Base-by-base conservation (phyloP, 306 rosid genomes). In the Glycine latifolia region DNA sequence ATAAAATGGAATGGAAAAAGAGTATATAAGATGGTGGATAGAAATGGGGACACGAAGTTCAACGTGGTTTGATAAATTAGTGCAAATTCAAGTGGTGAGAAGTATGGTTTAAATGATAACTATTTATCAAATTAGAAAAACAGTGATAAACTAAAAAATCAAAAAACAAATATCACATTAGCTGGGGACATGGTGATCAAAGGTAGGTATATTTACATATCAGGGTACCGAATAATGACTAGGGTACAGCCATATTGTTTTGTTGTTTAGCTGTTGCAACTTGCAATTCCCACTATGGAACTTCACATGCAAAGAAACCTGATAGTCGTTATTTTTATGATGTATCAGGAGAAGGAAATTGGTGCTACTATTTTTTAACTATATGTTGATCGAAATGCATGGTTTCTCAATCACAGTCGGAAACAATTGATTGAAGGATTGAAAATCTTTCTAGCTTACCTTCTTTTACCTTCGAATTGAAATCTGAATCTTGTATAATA, bases 231-330 rank as follows among this genome's bases (percentile, higher is more conserved):
- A 66, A 66, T 41, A 41, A 67, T 16, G 50, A 67, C 3, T 10
- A 65, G 5, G 43, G 48, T 65, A 37, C 17, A 65, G 26, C 7
- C 52, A 67, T 0, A 67, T 41, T 39, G 72, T 37, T 41, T 41
- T 35, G 44, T 39, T 37, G 31, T 39, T 63, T 63, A 35, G 49
- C n/a, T 66, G 50, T 60, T 60, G 39, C 66, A 60, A 60, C 3
- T 66, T 41, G 72, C 71, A 39, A 67, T 41, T 3, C 14, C 72
- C 72, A 67, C 72, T 67, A 67, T 41, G 52, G 14, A 4, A 39
- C 67, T 67, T 78, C 75, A 78, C 82, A 78, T 79, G 83, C 83
- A 59, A 70, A 70, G 10, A 59, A 63, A 31, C 7, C 49, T 59
- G 0, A 2, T 9, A 58, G 61, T 70, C 48, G 14, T 44, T 43